Evolutionary conservation across 2,329 filamentous ascomycete species (phyloP).

Genomic region (Didymellaceae sp.): DNA sequence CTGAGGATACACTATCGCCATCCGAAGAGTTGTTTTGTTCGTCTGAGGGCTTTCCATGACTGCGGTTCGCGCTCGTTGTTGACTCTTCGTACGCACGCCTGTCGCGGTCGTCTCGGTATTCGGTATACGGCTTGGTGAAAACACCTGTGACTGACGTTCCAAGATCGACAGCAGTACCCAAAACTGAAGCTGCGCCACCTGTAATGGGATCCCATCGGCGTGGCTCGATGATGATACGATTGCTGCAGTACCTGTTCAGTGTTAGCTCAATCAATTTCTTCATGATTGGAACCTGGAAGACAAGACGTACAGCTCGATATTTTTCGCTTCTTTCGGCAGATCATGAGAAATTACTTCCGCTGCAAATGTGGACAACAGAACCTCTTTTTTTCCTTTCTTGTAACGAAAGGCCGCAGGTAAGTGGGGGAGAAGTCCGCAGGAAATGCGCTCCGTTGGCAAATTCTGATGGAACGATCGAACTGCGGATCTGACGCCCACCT

Average conservation of each 20-base stretch:
- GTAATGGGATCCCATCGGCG: slow-evolving; percentile 68
- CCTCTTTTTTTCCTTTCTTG: not conserved
- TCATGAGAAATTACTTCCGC: not conserved
- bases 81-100: slow-evolving; percentile 10
- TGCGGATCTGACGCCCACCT: slow-evolving; percentile 51
- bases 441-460: not conserved
- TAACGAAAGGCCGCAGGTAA: not conserved
- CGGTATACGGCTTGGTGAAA: slow-evolving; percentile 38
- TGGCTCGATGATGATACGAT: slow-evolving; percentile 39
- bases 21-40: not conserved
- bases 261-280: not conserved
- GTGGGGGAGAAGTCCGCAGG: not conserved
- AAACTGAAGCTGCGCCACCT: slow-evolving; percentile 64
- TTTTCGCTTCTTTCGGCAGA: not conserved
- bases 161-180: slow-evolving; percentile 61
- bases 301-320: not conserved
- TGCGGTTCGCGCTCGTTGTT: not conserved
- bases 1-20: not conserved
- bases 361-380: not conserved
- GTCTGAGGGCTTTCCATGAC: not conserved
- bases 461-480: slow-evolving; percentile 55
- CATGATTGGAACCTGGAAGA: not conserved
- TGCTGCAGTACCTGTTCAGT: slow-evolving; percentile 17
- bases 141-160: slow-evolving; percentile 66
- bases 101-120: slow-evolving; percentile 21